phyloP scores from a whole-genome alignment of 441 rosid genomes.

The Brassica balearica region DNA sequence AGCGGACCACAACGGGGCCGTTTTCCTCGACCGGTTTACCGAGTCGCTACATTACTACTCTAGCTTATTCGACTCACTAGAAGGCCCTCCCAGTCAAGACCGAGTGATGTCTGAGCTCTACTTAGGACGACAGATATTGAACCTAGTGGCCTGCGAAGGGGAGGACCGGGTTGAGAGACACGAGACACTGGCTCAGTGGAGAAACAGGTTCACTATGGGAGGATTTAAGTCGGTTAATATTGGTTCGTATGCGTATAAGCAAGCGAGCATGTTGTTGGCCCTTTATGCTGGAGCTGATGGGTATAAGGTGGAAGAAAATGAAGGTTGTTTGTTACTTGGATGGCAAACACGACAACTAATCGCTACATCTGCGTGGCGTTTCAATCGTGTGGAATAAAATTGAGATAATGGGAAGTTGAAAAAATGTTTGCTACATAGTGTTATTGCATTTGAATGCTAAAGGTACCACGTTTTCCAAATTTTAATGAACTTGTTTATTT shows the following conservation, averaged over 20 bases:
- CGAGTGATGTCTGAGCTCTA: slow-evolving; percentile 64
- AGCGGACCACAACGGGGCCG: slow-evolving; percentile 62
- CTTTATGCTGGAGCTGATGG: slow-evolving; percentile 66
- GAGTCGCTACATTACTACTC: slow-evolving; percentile 68
- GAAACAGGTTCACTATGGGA: slow-evolving; percentile 48
- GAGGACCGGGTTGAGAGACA: slow-evolving; percentile 64
- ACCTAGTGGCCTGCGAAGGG: slow-evolving; percentile 71
- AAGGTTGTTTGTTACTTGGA: slow-evolving; percentile 68
- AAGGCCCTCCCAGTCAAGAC: slow-evolving; percentile 60
- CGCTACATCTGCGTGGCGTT: slow-evolving; percentile 72
- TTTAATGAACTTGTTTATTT: slow-evolving; percentile 11
- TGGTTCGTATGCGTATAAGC: slow-evolving; percentile 69
- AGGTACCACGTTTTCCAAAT: slow-evolving; percentile 24
- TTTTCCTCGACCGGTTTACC: slow-evolving; percentile 61
- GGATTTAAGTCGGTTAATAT: slow-evolving; percentile 63
- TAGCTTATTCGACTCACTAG: slow-evolving; percentile 67
- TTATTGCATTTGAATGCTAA: slow-evolving; percentile 29
- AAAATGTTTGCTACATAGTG: slow-evolving; percentile 9
- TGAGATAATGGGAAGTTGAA: neutral
- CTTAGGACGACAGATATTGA: slow-evolving; percentile 62
- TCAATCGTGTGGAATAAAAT: slow-evolving; percentile 32
- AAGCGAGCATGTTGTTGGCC: slow-evolving; percentile 67
- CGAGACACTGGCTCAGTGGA: slow-evolving; percentile 60
- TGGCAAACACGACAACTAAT: slow-evolving; percentile 76
- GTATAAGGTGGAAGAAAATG: slow-evolving; percentile 63